phyloP scores from a whole-genome alignment of 306 rosid genomes.

The Prunus salicina region DNA sequence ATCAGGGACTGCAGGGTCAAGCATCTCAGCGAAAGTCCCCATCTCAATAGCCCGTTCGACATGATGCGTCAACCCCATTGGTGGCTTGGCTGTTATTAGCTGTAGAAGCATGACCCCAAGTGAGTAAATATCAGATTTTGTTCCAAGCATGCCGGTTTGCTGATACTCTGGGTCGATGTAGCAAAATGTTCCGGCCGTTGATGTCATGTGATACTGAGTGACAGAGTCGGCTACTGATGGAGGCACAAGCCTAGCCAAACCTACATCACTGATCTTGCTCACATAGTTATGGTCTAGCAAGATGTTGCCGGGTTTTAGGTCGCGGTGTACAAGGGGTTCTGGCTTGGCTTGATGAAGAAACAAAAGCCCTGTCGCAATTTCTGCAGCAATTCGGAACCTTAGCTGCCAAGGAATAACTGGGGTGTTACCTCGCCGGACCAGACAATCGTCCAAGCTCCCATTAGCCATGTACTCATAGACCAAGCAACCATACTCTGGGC shows the following conservation, averaged over 20 bases:
- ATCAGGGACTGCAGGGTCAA: slow-evolving; percentile 19
- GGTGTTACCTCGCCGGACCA: slow-evolving; percentile 24
- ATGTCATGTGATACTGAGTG: slow-evolving; percentile 28
- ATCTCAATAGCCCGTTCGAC: slow-evolving; percentile 9
- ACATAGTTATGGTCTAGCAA: too few relatives aligned
- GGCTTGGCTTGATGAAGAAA: slow-evolving; percentile 20
- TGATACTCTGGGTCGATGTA: slow-evolving; percentile 25
- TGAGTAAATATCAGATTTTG: slow-evolving; percentile 26
- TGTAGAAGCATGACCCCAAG: slow-evolving; percentile 26
- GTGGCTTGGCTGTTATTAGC: slow-evolving; percentile 21
- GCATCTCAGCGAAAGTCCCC: slow-evolving; percentile 15
- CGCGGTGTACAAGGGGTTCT: slow-evolving; percentile 6
- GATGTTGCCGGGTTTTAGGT: too few relatives aligned
- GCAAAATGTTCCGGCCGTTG: slow-evolving; percentile 28
- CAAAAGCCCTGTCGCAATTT: slow-evolving; percentile 14
- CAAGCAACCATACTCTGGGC: slow-evolving; percentile 54
- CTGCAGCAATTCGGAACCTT: slow-evolving; percentile 17
- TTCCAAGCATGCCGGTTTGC: slow-evolving; percentile 24
- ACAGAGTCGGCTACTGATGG: slow-evolving; percentile 9
- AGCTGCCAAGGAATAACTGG: slow-evolving; percentile 47
- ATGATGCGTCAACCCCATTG: slow-evolving; percentile 24
- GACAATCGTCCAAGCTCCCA: slow-evolving; percentile 56
- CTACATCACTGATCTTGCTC: slow-evolving; percentile 1
- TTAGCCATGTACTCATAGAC: slow-evolving; percentile 58
- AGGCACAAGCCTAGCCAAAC: slow-evolving; percentile 26